Base-by-base conservation (phyloP, 148 eudicot genomes). In the Rhododendron vialii region DNA sequence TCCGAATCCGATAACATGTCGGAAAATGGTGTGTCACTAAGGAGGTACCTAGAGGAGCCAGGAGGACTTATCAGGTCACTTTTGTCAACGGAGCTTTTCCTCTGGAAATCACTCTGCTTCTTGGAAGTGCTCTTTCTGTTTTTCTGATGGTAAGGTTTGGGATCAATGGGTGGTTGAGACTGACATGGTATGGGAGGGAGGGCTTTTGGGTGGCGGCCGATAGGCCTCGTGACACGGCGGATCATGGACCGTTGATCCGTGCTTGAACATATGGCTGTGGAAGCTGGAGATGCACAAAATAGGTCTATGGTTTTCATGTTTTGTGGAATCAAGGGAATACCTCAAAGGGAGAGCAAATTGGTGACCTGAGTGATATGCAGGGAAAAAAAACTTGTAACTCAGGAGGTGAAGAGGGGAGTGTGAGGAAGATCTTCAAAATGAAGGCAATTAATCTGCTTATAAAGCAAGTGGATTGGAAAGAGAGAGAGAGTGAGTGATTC, bases 181-280 rank as follows among this genome's bases (percentile, higher is more conserved):
- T 92, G 90, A 86, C 98, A 92, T 30, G 98, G 95, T 13, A 92
- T 84, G 22, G 65, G 88, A 22, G 78, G 87, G 85, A 22, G 86
- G 79, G 22, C 7, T 74, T 74, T 87, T 26, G 50, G 59, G 3
- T 43, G 48, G 80, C 80, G 81, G 33, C 51, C n/a, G 14, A 65
- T 73, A 65, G 85, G 89, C 73, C 90, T 86, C 11, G 91, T 85
- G 35, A 87, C 91, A 65, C 87, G 91, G 45, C 91, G 91, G 75
- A 91, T 88, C 86, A 91, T 90, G 88, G 92, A 81, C 17, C 83
- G 88, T 43, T 89, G 94, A 78, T 92, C 94, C 83, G 88, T 90
- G 92, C 91, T 94, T 2, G 98, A 92, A 53, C 95, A 94, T 76
- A 96, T 92, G 86, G 98, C 96, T 55, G 98, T 96, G 76, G 98